phyloP scores from a whole-genome alignment of 1,284 basidiomycete genomes.

The Agroathelia rolfsii region DNA sequence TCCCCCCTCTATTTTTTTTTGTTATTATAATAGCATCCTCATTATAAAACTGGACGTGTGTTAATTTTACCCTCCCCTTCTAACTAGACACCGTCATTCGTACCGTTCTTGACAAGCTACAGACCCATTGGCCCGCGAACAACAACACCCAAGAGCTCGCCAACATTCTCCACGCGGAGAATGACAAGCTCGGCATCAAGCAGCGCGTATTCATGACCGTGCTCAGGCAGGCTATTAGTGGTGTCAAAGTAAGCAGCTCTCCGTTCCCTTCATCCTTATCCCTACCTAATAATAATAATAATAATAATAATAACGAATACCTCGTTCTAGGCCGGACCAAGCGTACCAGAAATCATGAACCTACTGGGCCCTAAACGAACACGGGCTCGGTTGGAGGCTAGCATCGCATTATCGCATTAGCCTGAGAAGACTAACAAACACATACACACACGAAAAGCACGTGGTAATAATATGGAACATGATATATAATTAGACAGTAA shows the following conservation, averaged over 20 bases:
- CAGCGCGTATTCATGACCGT: constrained; percentile 38
- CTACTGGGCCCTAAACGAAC: constrained; percentile 25
- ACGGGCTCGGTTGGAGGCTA: constrained; percentile 15
- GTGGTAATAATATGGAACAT: no score
- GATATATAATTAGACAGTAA: no score
- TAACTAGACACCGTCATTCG: no score
- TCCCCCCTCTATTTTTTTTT: no score
- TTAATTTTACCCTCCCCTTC: no score
- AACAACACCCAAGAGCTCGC: constrained; percentile 17
- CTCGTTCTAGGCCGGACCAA: constrained; percentile 27
- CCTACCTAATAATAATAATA: not conserved
- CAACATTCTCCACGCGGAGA: constrained; percentile 24
- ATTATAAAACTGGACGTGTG: no score
- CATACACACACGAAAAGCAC: no score
- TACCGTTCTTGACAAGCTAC: constrained; percentile 5
- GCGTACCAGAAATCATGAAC: constrained; percentile 25
- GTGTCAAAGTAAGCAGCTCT: constrained; percentile 36
- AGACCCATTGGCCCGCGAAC: constrained; percentile 6
- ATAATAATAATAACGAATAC: not conserved
- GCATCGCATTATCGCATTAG: no score
- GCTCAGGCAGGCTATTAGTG: constrained; percentile 45
- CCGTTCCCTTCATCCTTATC: not conserved
- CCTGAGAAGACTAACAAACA: no score
- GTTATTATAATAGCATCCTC: no score
- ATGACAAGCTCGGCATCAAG: constrained; percentile 19